Evolutionary conservation across 768 basidiomycete species (phyloP).

Genomic region (Auriculariales sp.): DNA sequence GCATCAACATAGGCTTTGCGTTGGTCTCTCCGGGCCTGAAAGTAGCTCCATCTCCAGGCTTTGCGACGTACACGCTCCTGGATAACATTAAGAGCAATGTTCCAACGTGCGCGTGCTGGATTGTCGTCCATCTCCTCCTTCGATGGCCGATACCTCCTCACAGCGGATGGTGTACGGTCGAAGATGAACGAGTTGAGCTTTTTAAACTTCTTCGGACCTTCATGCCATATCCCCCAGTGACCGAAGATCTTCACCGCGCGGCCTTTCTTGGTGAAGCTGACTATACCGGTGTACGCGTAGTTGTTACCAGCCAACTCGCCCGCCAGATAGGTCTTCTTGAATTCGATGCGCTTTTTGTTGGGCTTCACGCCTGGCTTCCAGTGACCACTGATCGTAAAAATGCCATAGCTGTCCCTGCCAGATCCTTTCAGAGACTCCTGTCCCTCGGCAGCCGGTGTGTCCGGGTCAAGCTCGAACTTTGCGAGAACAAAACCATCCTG

Average conservation of each 20-base stretch:
- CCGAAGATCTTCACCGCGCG: too few species aligned
- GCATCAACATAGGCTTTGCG: conserved; percentile 17
- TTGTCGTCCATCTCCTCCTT: conserved; percentile 13
- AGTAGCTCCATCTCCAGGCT: conserved; percentile 18
- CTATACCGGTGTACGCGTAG: background rate
- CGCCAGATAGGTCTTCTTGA: background rate
- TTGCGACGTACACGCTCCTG: conserved; percentile 11
- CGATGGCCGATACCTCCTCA: conserved; percentile 7
- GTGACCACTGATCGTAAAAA: background rate
- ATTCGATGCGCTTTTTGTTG: background rate
- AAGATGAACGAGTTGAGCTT: background rate
- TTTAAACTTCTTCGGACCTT: background rate
- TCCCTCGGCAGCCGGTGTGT: background rate
- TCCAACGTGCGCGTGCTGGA: conserved; percentile 17
- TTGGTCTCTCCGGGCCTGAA: conserved; percentile 16
- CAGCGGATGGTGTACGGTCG: background rate
- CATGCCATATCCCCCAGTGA: background rate
- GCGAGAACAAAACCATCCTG: background rate
- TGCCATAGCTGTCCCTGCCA: background rate
- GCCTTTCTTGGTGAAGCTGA: too few species aligned
- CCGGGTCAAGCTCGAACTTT: background rate
- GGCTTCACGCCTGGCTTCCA: too few species aligned
- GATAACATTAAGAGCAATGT: conserved; percentile 16
- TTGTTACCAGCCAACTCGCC: background rate
- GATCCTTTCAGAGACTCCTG: too few species aligned